Evolutionary conservation across 2,329 filamentous ascomycete species (phyloP).

Genomic region (Erysiphe neolycopersici): DNA sequence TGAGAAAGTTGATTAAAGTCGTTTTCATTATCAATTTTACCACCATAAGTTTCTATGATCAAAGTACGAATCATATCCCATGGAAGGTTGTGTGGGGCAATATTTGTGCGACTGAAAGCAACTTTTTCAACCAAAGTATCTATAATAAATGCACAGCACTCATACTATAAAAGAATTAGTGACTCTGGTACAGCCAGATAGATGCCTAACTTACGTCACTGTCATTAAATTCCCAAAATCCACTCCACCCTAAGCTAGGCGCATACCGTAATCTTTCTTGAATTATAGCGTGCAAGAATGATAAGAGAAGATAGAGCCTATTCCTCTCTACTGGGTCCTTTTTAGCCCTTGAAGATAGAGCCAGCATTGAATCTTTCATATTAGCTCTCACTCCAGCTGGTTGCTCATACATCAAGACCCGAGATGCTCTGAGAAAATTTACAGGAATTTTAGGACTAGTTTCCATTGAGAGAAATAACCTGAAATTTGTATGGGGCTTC

Average conservation of each 20-base stretch:
- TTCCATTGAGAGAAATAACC: slow-evolving; percentile 95
- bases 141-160: slow-evolving; percentile 88
- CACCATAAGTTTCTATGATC: slow-evolving; percentile 83
- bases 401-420: slow-evolving; percentile 94
- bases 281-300: slow-evolving; percentile 84
- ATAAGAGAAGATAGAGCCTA: slow-evolving; percentile 69
- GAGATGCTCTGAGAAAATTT: slow-evolving; percentile 74
- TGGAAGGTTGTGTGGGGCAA: slow-evolving; percentile 77
- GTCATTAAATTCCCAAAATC: slow-evolving; percentile 99
- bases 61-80: slow-evolving; percentile 90
- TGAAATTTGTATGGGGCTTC: slow-evolving; percentile 79
- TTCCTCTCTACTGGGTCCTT: slow-evolving; percentile 78
- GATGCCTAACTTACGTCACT: slow-evolving; percentile 50
- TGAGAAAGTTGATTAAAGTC: slow-evolving; percentile 51
- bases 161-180: slow-evolving; percentile 36
- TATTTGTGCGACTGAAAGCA: slow-evolving; percentile 66
- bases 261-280: slow-evolving; percentile 89
- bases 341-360: slow-evolving; percentile 44
- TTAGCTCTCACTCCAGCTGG: slow-evolving; percentile 89
- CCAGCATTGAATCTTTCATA: slow-evolving; percentile 91
- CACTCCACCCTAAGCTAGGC: slow-evolving; percentile 85
- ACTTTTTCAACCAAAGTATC: slow-evolving; percentile 78
- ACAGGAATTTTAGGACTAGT: slow-evolving; percentile 90
- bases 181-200: slow-evolving; percentile 14
- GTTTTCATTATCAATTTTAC: slow-evolving; percentile 79